Conservation (phyloP, 192 early-diverging fungal genomes). For the Gaertneriomyces sp. region DNA sequence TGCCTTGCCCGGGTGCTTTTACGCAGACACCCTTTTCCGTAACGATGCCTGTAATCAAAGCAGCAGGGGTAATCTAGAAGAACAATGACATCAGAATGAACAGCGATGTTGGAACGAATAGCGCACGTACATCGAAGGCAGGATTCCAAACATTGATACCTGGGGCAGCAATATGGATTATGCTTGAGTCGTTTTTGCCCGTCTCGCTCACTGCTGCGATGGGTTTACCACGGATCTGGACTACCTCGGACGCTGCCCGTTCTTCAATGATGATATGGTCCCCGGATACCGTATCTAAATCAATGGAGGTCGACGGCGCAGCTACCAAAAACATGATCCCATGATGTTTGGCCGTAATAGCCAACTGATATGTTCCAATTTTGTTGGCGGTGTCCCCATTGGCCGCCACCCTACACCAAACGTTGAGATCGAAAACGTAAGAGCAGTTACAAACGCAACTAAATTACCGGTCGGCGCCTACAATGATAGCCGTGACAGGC, state of each 20-base stretch:
- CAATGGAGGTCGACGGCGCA: conserved; percentile 90
- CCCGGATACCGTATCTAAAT: conserved; percentile 68
- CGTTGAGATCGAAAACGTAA: not conserved
- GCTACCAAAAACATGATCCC: conserved; percentile 88
- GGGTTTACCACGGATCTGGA: conserved; percentile 54
- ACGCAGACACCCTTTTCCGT: conserved; percentile 83
- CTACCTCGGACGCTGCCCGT: conserved; percentile 70
- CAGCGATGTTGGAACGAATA: conserved; percentile 5
- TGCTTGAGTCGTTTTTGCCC: conserved; percentile 38
- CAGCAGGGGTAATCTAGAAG: conserved; percentile 72
- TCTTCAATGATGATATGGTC: conserved; percentile 83
- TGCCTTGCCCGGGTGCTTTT: conserved; percentile 34
- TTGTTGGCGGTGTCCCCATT: conserved; percentile 99
- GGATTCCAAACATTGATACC: conserved; percentile 95
- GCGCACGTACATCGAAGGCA: conserved; percentile 72
- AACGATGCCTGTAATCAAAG: conserved; percentile 83
- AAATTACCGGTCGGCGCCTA: conserved; percentile 82
- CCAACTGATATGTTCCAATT: conserved; percentile 97
- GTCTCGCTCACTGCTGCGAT: conserved; percentile 36
- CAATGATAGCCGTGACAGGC: conserved; percentile 78
- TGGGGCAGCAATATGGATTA: conserved; percentile 75
- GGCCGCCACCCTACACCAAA: conserved; percentile 61
- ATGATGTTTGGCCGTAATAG: conserved; percentile 84
- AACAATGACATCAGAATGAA: conserved; percentile 19
- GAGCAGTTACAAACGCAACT: not conserved